Conservation (phyloP, 2,329 filamentous ascomycete genomes). For the Microsporum audouinii region DNA sequence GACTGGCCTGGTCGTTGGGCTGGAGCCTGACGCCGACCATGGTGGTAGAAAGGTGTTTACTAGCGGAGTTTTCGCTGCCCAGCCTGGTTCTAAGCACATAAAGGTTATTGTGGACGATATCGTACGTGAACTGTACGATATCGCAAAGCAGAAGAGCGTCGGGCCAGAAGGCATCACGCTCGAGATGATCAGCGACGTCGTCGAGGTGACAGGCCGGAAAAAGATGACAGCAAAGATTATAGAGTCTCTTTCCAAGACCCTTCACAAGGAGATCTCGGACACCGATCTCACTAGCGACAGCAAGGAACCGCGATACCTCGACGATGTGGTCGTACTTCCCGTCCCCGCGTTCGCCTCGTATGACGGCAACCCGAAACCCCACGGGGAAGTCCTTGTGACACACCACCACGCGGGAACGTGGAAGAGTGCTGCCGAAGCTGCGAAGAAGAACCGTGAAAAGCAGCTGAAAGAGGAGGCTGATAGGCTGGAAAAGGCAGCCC, state of each 20-base stretch:
- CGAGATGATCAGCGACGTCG: conserved; percentile 21
- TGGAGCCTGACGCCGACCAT: conserved; percentile 26
- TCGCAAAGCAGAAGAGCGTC: conserved; percentile 15
- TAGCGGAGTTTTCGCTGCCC: conserved; percentile 18
- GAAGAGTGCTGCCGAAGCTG: conserved; percentile 9
- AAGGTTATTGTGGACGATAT: conserved; percentile 16
- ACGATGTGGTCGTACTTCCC: conserved; percentile 21
- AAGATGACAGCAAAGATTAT: conserved; percentile 20
- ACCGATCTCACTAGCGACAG: conserved; percentile 17
- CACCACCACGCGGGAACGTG: conserved; percentile 13
- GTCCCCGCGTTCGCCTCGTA: conserved; percentile 20
- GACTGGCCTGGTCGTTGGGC: conserved; percentile 28
- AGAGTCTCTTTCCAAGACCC: conserved; percentile 14
- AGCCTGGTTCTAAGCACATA: conserved; percentile 15
- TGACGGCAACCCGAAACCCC: conserved; percentile 16
- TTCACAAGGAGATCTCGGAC: conserved; percentile 16
- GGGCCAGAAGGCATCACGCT: conserved; percentile 14
- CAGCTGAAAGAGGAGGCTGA: conserved; percentile 3
- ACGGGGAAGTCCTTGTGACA: conserved; percentile 9
- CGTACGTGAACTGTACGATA: conserved; percentile 13
- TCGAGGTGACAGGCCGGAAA: conserved; percentile 21
- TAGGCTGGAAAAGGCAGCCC: conserved; percentile 4
- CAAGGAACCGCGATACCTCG: conserved; percentile 18
- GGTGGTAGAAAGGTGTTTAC: conserved; percentile 14
- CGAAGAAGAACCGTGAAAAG: conserved; percentile 5